phyloP scores from a whole-genome alignment of 2,329 filamentous ascomycete genomes.

The Rachicladosporium sp. region DNA sequence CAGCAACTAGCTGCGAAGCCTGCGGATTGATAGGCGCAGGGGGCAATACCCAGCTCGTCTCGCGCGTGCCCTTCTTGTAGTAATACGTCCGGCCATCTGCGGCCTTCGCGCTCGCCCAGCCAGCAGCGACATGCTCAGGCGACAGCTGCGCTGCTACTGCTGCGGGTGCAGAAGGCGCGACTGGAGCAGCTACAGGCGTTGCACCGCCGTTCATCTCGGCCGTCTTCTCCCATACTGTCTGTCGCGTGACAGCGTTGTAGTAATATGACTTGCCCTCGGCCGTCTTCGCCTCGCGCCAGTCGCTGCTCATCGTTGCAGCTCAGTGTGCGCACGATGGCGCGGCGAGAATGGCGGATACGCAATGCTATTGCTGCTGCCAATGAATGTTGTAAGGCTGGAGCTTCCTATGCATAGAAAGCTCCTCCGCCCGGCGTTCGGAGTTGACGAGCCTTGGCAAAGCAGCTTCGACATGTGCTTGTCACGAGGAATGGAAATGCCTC shows the following conservation, averaged over 20 bases:
- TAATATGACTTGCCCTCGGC: slow-evolving; percentile 66
- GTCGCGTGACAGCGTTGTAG: slow-evolving; percentile 75
- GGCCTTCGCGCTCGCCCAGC: slow-evolving; percentile 82
- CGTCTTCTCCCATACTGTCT: slow-evolving; percentile 90
- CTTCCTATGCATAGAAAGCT: no score
- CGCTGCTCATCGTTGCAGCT: slow-evolving; percentile 2
- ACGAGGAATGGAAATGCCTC: no score
- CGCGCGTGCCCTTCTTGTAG: slow-evolving; percentile 79
- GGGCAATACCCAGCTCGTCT: slow-evolving; percentile 92
- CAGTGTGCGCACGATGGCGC: no score
- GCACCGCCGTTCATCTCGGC: slow-evolving; percentile 41
- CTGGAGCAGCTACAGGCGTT: slow-evolving; percentile 57
- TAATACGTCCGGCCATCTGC: slow-evolving; percentile 86
- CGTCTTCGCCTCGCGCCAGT: slow-evolving; percentile 17
- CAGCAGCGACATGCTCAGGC: slow-evolving; percentile 53
- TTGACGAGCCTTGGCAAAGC: no score
- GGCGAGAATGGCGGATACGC: no score
- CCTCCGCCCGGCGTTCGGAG: no score
- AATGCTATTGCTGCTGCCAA: no score
- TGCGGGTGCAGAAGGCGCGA: slow-evolving; percentile 61
- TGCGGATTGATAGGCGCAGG: slow-evolving; percentile 10
- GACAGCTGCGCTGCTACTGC: slow-evolving; percentile 37
- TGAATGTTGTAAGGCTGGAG: no score
- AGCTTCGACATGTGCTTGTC: no score
- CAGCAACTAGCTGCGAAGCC: not conserved